Evolutionary conservation across 1,139 yeast species (phyloP).

Genomic region (Hansenula anomala): DNA sequence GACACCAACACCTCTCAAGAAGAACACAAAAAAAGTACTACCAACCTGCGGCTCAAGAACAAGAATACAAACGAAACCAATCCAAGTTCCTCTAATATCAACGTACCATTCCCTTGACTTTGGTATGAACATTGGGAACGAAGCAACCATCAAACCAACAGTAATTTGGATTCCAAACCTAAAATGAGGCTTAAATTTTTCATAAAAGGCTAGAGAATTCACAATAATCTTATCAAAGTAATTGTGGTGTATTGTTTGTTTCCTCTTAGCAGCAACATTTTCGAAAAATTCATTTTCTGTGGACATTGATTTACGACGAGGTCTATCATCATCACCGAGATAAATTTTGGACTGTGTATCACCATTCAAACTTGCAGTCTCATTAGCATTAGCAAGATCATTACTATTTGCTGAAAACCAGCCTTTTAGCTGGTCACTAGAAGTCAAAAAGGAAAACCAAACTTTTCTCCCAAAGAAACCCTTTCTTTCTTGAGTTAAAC

Average conservation of each 20-base stretch:
- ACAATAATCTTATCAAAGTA: constrained; percentile 1
- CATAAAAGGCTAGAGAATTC: constrained; percentile 16
- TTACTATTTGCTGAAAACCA: constrained; percentile 30
- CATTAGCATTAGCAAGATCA: constrained; percentile 21
- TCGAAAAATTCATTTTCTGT: neutral
- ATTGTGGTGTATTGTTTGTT: neutral
- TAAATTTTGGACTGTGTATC: constrained; percentile 11
- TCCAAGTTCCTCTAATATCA: constrained; percentile 43
- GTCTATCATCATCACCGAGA: constrained; percentile 4
- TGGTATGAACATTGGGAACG: constrained; percentile 45
- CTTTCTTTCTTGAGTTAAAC: constrained; percentile 28
- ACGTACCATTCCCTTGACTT: constrained; percentile 40
- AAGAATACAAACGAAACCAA: constrained; percentile 45
- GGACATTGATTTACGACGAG: neutral
- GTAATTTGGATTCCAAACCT: constrained; percentile 42
- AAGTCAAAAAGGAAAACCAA: constrained; percentile 37
- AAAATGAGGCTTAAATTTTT: constrained; percentile 29
- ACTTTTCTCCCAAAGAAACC: constrained; percentile 34
- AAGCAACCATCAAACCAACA: constrained; percentile 37
- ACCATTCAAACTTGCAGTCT: constrained; percentile 31
- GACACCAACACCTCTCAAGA: constrained; percentile 42
- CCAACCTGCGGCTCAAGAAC: constrained; percentile 47
- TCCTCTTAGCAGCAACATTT: no score
- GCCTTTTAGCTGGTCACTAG: constrained; percentile 26
- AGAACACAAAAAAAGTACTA: constrained; percentile 41